phyloP scores from a whole-genome alignment of 2,329 filamentous ascomycete species.

The Phoma sp. region DNA sequence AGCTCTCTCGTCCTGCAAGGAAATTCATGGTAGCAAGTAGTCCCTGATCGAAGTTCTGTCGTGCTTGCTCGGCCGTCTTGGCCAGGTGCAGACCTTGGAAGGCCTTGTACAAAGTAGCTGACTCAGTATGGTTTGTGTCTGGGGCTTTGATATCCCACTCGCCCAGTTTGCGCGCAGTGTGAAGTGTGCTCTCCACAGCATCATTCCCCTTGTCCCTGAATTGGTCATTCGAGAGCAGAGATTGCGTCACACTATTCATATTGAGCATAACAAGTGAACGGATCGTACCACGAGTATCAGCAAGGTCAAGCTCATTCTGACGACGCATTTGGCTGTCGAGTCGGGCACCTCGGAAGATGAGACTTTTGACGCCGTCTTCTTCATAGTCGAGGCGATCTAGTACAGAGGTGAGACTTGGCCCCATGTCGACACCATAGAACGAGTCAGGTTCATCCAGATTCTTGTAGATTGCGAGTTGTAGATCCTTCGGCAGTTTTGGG shows the following conservation, averaged over 20 bases:
- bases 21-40: constrained; percentile 55
- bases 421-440: constrained; percentile 88
- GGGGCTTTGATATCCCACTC: constrained; percentile 90
- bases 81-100: constrained; percentile 80
- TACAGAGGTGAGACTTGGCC: constrained; percentile 76
- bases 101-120: constrained; percentile 76
- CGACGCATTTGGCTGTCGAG: constrained; percentile 83
- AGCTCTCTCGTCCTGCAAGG: constrained; percentile 34
- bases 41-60: constrained; percentile 66
- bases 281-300: constrained; percentile 73
- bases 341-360: constrained; percentile 88
- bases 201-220: constrained; percentile 62
- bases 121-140: constrained; percentile 64
- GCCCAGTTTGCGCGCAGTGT: constrained; percentile 80
- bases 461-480: constrained; percentile 83
- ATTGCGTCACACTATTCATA: constrained; percentile 83
- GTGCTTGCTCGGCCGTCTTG: constrained; percentile 60
- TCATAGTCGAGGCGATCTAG: constrained; percentile 88
- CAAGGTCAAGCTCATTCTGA: constrained; percentile 59
- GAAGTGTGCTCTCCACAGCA: constrained; percentile 74
- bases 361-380: constrained; percentile 80
- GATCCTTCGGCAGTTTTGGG: constrained; percentile 61
- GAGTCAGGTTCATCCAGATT: constrained; percentile 95
- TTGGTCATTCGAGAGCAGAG: constrained; percentile 73
- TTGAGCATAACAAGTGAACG: constrained; percentile 81